Evolutionary conservation across 345 rosid genomes (phyloP), one percentile per base, ranked within the genome.

Genomic region (Odontarrhena argentea): DNA sequence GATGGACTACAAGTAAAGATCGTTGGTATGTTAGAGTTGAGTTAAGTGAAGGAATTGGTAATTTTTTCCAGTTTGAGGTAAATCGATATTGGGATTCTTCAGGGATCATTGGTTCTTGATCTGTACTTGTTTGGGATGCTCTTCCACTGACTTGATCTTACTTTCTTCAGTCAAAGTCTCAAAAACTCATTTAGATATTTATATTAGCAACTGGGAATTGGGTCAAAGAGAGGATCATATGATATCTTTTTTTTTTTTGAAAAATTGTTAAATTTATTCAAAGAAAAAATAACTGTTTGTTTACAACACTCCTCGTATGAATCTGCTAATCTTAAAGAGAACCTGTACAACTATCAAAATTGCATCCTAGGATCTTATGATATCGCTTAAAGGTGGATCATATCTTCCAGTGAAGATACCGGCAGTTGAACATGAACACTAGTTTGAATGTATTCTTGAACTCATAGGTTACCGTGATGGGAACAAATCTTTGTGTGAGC

Each of bases 21-120:
- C 18, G 24, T 40, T 40, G 11, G 47, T 40, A 7, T 57, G 62
- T 3, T 58, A 57, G 63, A 7, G 11, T 38, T 57, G 9, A 57
- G 61, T 6, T 41, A 25, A 40, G 4, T 58, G 36, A 41, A 22
- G 12, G 7, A 12, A 11, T 43, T 37, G 45, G 10, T 56, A 47
- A 25, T 13, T 18, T 55, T 24, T 45, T 42, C 12, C 40, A 47
- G 48, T 24, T 22, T 22, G 4, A 1, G 68, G 10, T 50, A 30
- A 15, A 11, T 12, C 13, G 18, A 5, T 1, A 7, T 42, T 57
- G 18, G 24, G 63, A 55, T 35, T 26, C 55, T 14, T 8, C 5
- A 34, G 18, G 40, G 42, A 65, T 30, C 30, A n/a, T 32, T 22
- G 9, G 4, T 54, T 47, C 5, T 26, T 68, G 5, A 47, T 26